Conservation (phyloP, 805 yeast genomes). For the Kazachstania africana region DNA sequence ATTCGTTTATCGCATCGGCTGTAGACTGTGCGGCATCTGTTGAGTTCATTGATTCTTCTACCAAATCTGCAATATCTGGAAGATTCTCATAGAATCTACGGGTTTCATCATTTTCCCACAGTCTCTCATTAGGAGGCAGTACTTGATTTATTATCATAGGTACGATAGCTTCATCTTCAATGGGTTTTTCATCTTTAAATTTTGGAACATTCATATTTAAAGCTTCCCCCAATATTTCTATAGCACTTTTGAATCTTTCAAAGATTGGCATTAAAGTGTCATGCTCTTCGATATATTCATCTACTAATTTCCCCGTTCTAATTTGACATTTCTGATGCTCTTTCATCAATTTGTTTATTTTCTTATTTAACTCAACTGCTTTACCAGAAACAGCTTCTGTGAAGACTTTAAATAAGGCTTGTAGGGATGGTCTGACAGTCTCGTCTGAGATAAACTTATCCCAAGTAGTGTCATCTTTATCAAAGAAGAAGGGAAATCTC, state of each 20-base stretch:
- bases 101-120: conserved; percentile 63
- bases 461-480: conserved; percentile 18
- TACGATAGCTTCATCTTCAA: conserved; percentile 12
- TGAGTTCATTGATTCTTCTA: conserved; percentile 13
- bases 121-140: conserved; percentile 12
- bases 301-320: conserved; percentile 48
- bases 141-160: conserved; percentile 18
- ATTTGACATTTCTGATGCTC: conserved; percentile 45
- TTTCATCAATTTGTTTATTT: conserved; percentile 26
- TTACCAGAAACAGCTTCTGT: conserved; percentile 31
- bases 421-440: conserved; percentile 19
- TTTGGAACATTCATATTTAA: conserved; percentile 31
- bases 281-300: conserved; percentile 29
- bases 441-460: conserved; percentile 21
- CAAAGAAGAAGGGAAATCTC: conserved; percentile 30
- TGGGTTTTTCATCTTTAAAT: conserved; percentile 15
- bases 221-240: conserved; percentile 33
- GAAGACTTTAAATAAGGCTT: conserved; percentile 32
- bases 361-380: conserved; percentile 28
- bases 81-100: conserved; percentile 50
- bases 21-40: conserved; percentile 7
- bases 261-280: conserved; percentile 26
- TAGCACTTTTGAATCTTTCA: conserved; percentile 34
- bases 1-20: conserved; percentile 32
- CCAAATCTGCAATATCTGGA: conserved; percentile 31